Conservation (phyloP, 75 land plant species). For the Sequoiadendron giganteum region DNA sequence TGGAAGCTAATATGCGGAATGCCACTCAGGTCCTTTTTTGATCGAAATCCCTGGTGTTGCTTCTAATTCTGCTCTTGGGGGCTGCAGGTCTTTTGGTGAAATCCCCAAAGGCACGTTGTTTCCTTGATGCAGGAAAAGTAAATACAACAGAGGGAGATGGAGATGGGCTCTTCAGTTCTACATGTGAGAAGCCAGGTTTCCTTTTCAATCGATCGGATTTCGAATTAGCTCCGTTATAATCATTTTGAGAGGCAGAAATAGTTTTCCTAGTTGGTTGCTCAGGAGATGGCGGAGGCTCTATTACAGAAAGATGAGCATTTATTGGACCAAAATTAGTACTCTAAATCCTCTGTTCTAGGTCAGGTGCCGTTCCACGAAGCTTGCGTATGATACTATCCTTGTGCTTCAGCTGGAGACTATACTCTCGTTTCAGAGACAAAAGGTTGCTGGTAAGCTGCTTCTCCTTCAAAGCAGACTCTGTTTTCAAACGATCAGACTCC, state of each 20-base stretch:
- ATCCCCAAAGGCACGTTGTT: background rate
- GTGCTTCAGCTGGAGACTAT: background rate
- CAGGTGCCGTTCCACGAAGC: background rate
- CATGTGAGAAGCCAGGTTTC: background rate
- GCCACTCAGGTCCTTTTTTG: no score
- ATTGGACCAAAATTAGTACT: background rate
- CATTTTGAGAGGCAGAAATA: background rate
- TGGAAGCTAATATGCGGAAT: no score
- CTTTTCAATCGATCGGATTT: background rate
- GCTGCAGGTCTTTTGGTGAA: background rate
- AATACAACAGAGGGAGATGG: background rate
- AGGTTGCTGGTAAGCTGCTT: background rate
- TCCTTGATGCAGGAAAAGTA: background rate
- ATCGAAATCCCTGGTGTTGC: background rate
- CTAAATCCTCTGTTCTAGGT: background rate
- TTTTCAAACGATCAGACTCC: background rate
- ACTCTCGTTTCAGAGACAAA: no score
- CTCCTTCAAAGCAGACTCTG: background rate
- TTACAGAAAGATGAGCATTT: background rate
- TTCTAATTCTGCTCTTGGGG: background rate
- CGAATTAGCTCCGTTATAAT: background rate
- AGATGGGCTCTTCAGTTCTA: background rate
- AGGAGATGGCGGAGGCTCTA: background rate
- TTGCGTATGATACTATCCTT: background rate
- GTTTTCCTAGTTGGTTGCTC: background rate